These are phyloP conservation scores for Arabis alpina DNA, from an alignment of 345 rosid genomes.

Conservation along the genomic window DNA sequence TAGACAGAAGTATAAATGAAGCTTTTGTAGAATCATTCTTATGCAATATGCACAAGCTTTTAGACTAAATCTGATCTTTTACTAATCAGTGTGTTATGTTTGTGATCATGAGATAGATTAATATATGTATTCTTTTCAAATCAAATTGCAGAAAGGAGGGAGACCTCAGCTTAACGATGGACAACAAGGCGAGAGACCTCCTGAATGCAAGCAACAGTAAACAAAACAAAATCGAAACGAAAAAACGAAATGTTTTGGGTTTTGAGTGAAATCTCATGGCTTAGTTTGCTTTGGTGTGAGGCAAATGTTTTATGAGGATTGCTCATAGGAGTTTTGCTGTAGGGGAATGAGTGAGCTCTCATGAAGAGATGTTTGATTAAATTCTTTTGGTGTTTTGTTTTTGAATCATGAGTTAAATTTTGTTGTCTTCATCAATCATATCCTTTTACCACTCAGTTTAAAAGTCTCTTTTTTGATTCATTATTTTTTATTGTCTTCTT, in stretches of 20 bases:
- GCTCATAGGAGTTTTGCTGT: conserved; percentile 19
- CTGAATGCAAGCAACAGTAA: conserved; percentile 98
- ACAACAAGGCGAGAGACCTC: conserved; percentile 84
- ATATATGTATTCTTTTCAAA: background rate
- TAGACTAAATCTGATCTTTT: background rate
- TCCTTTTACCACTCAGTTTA: background rate
- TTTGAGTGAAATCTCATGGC: conserved; percentile 27
- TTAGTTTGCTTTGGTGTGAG: conserved; percentile 12
- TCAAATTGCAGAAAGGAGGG: conserved; percentile 58
- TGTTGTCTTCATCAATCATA: conserved; percentile 6
- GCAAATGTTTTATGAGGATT: conserved; percentile 29
- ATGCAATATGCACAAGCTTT: conserved; percentile 16
- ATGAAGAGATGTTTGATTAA: conserved; percentile 15
- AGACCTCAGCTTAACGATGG: conserved; percentile 54
- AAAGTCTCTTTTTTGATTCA: background rate
- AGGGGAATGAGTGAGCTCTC: conserved; percentile 22
- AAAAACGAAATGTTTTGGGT: conserved; percentile 9
- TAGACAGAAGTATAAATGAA: background rate
- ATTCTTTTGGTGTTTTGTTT: conserved; percentile 7
- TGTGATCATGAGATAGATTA: background rate
- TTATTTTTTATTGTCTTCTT: background rate
- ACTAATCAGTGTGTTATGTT: background rate
- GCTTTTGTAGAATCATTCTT: background rate
- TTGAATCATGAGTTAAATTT: conserved; percentile 15
- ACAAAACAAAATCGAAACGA: background rate